Conservation (phyloP, 176 grass and related monocot genomes). For the Triticum monococcum region DNA sequence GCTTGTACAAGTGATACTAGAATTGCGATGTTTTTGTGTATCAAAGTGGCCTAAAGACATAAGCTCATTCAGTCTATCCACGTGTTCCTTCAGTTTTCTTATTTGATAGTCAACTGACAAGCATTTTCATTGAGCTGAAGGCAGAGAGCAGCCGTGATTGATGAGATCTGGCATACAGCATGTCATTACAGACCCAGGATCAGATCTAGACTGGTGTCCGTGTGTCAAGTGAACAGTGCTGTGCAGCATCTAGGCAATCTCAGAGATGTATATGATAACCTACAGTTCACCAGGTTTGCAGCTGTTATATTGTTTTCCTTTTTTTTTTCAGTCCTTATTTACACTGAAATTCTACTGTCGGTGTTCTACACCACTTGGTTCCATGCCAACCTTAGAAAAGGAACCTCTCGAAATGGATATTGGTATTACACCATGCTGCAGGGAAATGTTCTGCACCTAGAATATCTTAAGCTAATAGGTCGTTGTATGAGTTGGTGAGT, state of each 20-base stretch:
- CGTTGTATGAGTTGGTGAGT: neutral
- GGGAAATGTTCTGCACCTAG: neutral
- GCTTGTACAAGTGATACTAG: neutral
- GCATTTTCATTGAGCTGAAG: neutral
- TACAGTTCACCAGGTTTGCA: neutral
- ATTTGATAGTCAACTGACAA: neutral
- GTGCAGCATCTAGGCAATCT: neutral
- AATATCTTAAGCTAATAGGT: neutral
- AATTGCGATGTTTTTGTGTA: neutral
- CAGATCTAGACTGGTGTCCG: neutral
- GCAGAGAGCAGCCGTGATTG: neutral
- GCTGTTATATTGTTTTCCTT: neutral
- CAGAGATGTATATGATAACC: neutral
- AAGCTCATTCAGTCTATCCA: neutral
- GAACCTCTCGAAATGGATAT: neutral
- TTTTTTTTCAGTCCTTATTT: neutral
- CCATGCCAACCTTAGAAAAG: neutral
- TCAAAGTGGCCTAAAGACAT: neutral
- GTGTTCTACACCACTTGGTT: neutral
- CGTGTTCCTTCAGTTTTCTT: neutral
- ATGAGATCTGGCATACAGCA: neutral
- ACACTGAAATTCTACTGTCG: neutral
- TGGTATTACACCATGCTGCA: neutral
- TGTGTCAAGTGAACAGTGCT: neutral
- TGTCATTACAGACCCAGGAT: neutral